phyloP scores from a whole-genome alignment of 768 basidiomycete genomes.

The Tulasnella calospora region DNA sequence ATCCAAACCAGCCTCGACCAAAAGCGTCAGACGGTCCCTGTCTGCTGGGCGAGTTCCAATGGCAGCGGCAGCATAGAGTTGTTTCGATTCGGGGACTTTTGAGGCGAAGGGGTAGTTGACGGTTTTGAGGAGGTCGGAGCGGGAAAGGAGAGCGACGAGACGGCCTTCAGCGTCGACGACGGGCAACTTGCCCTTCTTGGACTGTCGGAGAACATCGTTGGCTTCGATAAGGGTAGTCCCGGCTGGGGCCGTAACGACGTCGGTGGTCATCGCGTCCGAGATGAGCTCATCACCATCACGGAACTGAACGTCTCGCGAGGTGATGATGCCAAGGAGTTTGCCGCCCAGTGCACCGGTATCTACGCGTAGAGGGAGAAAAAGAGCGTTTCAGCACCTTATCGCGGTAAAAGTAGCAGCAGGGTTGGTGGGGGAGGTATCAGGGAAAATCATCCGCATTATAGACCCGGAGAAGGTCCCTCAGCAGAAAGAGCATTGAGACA shows the following conservation, averaged over 20 bases:
- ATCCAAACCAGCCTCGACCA: slow-evolving; percentile 92
- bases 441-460: slow-evolving; percentile 8
- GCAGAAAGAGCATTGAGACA: slow-evolving; percentile 20
- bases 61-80: slow-evolving; percentile 93
- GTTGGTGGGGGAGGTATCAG: slow-evolving; percentile 46
- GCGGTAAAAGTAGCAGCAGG: slow-evolving; percentile 65
- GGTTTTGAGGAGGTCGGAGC: slow-evolving; percentile 95
- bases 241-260: slow-evolving; percentile 74
- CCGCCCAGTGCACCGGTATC: slow-evolving; percentile 84
- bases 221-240: slow-evolving; percentile 90
- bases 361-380: slow-evolving; percentile 35
- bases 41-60: slow-evolving; percentile 90
- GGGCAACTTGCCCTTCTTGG: slow-evolving; percentile 96
- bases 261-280: slow-evolving; percentile 79
- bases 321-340: slow-evolving; percentile 94
- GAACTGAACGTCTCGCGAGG: slow-evolving; percentile 94
- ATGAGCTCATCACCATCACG: slow-evolving; percentile 61
- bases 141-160: slow-evolving; percentile 81
- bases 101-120: slow-evolving; percentile 93
- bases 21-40: slow-evolving; percentile 72
- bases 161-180: slow-evolving; percentile 63
- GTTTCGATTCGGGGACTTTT: slow-evolving; percentile 85
- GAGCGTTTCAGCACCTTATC: slow-evolving; percentile 31
- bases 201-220: slow-evolving; percentile 89
- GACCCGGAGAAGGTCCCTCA: slow-evolving; percentile 4